Percentiles rank a stretch among this genome's conserved stretches.
Evolutionary conservation across 805 yeast species (phyloP).

Genomic region (Kazachstania taianensis): DNA sequence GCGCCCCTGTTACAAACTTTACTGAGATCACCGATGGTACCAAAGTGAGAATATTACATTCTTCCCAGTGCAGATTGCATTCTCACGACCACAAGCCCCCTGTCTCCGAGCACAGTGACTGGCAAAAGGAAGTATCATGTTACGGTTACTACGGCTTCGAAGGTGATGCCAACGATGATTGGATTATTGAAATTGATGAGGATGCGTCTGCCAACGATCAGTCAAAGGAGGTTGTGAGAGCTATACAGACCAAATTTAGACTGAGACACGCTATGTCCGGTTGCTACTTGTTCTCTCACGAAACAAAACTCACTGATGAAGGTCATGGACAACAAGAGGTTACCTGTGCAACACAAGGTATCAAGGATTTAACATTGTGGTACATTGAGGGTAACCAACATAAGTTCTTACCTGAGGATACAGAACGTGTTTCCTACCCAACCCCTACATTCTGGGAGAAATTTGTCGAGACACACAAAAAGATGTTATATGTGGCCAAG

Average conservation of each 20-base stretch:
- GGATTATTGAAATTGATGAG: slow-evolving; percentile 63
- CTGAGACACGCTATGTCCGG: slow-evolving; percentile 75
- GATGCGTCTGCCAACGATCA: slow-evolving; percentile 39
- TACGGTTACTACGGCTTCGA: slow-evolving; percentile 68
- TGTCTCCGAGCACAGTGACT: slow-evolving; percentile 55
- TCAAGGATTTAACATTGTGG: slow-evolving; percentile 53
- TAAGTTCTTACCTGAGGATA: slow-evolving; percentile 33
- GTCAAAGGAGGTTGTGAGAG: slow-evolving; percentile 48
- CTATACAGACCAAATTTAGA: slow-evolving; percentile 62
- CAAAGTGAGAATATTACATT: slow-evolving; percentile 58
- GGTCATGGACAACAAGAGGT: slow-evolving; percentile 81
- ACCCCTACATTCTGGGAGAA: slow-evolving; percentile 46
- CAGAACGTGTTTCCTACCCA: slow-evolving; percentile 46
- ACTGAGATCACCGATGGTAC: slow-evolving; percentile 58
- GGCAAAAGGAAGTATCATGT: slow-evolving; percentile 77
- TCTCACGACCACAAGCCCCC: slow-evolving; percentile 84
- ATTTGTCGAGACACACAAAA: slow-evolving; percentile 52
- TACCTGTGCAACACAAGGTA: slow-evolving; percentile 67
- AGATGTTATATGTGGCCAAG: slow-evolving; percentile 65
- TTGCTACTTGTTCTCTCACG: slow-evolving; percentile 63
- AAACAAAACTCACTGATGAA: slow-evolving; percentile 66
- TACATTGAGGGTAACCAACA: slow-evolving; percentile 63
- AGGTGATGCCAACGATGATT: slow-evolving; percentile 83
- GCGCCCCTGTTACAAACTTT: slow-evolving; percentile 49
- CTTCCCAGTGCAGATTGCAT: slow-evolving; percentile 59